Base-by-base conservation (phyloP, 805 yeast species). In the Priceomyces castillae region DNA sequence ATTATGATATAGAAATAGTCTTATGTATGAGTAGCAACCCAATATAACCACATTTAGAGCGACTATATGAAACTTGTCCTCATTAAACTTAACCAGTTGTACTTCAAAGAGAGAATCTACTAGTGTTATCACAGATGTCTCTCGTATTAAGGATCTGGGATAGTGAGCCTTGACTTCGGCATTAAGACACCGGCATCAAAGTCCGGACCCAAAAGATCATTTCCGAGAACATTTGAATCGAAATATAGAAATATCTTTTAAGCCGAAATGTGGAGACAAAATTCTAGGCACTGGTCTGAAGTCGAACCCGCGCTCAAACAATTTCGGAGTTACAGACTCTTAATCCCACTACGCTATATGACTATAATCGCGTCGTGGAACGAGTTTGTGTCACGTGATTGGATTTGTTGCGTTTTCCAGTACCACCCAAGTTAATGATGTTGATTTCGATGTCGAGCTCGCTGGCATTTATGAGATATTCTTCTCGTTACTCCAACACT, bases 391-490 rank as follows among this genome's bases (percentile, higher is more conserved):
- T 9, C 31, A 28, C 31, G 31, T 28, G 31, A 28, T 28, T n/a
- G 31, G 31, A 7, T 23, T 28, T 28, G 31, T 28, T 28, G 31
- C 31, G 31, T 28, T 28, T 28, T 6, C 31, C 31, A 28, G 31
- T 5, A n/a, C 37, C 14, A n/a, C 37, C 14, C 26, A 34, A 14
- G 37, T 19, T 22, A 11, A 14, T 14, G 16, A 12, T 34, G 37
- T 34, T 34, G 37, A 34, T 34, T n/a, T 34, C 37, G 25, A 34
- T 34, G 37, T 34, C 37, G 37, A 34, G 7, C 25, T 34, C 37
- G 37, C 37, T 34, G 37, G 23, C 37, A 34, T 34, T 34, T 19
- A 9, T 17, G 25, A 28, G 15, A 28, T 28, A 28, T 28, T 23
- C n/a, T 28, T 28, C 15, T n/a, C 15, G 31, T n/a, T 12, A 28